Base-by-base conservation (phyloP, 306 rosid species). In the Styphnolobium japonicum region DNA sequence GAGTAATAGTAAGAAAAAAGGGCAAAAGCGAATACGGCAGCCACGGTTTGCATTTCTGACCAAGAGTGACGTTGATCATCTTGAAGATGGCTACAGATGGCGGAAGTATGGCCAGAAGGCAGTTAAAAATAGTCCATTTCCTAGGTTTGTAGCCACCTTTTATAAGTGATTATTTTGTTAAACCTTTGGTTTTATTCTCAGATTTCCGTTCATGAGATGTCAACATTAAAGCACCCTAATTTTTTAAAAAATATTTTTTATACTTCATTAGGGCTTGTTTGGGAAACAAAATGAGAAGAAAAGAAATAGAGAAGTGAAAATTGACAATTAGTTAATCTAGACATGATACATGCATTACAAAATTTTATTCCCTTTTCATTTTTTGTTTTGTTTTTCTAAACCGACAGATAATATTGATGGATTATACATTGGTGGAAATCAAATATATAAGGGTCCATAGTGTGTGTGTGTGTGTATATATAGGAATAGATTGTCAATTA, bases 1-100 rank as follows among this genome's bases (percentile, higher is more conserved):
- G 89, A 85, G 81, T 61, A 92, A 91, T 84, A 82, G 85, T 27
- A 89, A 87, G 71, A 92, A 90, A 90, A 92, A 90, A 83, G 98
- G 90, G 85, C 92, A 88, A 85, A 91, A 91, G 88, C 89, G 97
- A 84, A 84, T 95, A 48, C 88, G 94, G 89, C 98, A 90, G 80
- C 97, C 90, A 5, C 85, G 98, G 77, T 87, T 92, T 85, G 98
- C 98, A 40, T 95, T 95, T 78, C 83, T 95, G 97, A 95, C 98
- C 0, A 95, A 95, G 84, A 95, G 98, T 65, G 98, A 95, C 82
- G 89, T 92, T 63, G 98, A 95, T 88, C 88, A 95, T 80, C 98
- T 95, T 53, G 98, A 95, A 78, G 98, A 95, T 82, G 98, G 98
- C 70, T 95, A 95, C 82, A 87, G 98, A 55, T 95, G 98, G 98